A percentile compares a stretch with the other conserved stretches of the same genome.
Conservation (phyloP, 805 yeast genomes). For the Pichia cabralensis region DNA sequence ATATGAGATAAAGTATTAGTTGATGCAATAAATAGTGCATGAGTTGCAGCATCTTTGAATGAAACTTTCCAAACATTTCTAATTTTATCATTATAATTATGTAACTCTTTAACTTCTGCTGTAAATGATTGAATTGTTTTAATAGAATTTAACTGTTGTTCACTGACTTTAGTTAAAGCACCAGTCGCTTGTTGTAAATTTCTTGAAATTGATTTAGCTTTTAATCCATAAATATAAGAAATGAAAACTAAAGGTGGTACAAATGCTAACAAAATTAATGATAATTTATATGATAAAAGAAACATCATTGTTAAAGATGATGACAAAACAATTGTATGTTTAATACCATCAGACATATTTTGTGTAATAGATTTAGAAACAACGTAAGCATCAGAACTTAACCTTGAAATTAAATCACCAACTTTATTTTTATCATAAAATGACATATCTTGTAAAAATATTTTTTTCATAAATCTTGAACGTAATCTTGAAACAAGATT, state of each 20-base stretch:
- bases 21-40: conserved; percentile 70
- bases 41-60: conserved; percentile 67
- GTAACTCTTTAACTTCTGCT: conserved; percentile 72
- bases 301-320: conserved; percentile 91
- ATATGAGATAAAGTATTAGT: conserved; percentile 80
- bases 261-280: conserved; percentile 65
- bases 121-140: conserved; percentile 86
- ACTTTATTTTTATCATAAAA: conserved; percentile 85
- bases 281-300: conserved; percentile 67
- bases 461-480: conserved; percentile 64
- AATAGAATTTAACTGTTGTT: conserved; percentile 79
- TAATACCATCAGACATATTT: conserved; percentile 82
- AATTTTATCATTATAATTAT: conserved; percentile 63
- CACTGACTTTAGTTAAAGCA: conserved; percentile 78
- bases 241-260: conserved; percentile 80
- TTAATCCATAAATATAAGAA: conserved; percentile 74
- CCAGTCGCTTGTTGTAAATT: conserved; percentile 81
- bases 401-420: conserved; percentile 83
- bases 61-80: conserved; percentile 60
- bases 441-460: conserved; percentile 79
- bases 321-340: conserved; percentile 70
- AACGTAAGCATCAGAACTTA: conserved; percentile 83
- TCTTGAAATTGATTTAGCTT: conserved; percentile 66
- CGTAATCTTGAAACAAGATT: conserved; percentile 77
- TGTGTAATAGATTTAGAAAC: conserved; percentile 82